phyloP scores from a whole-genome alignment of 805 yeast species.

The Sporopachydermia quercuum region DNA sequence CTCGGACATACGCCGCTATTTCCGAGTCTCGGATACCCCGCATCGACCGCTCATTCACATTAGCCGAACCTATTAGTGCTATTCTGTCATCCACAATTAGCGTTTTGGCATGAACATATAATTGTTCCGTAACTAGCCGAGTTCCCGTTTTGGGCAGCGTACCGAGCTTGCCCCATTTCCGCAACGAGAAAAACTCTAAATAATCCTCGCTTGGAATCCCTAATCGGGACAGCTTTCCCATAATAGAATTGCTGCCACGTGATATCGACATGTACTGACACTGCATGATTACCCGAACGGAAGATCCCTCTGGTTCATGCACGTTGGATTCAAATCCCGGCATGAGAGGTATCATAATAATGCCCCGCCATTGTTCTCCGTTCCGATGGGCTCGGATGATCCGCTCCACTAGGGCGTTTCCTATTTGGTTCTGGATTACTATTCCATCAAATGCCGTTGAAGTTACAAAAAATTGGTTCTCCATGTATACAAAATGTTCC shows the following conservation, averaged over 20 bases:
- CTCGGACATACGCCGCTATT: constrained; percentile 79
- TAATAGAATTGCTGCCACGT: constrained; percentile 77
- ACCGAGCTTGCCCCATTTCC: constrained; percentile 83
- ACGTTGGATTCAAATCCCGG: constrained; percentile 95
- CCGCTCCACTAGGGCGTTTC: constrained; percentile 95
- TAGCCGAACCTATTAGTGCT: constrained; percentile 94
- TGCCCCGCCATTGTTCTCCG: constrained; percentile 74
- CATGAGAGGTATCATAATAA: constrained; percentile 85
- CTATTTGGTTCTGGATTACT: constrained; percentile 74
- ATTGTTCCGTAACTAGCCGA: constrained; percentile 71
- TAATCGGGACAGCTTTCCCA: constrained; percentile 59
- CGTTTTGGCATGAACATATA: constrained; percentile 86
- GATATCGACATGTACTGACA: constrained; percentile 91
- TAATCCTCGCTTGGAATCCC: constrained; percentile 75
- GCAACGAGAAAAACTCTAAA: constrained; percentile 76
- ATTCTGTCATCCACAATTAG: constrained; percentile 86
- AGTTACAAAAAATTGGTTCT: constrained; percentile 88
- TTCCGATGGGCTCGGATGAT: constrained; percentile 77
- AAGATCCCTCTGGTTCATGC: constrained; percentile 83
- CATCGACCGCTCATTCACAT: constrained; percentile 93
- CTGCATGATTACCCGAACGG: constrained; percentile 92
- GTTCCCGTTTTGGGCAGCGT: constrained; percentile 22
- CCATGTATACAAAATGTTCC: constrained; percentile 86
- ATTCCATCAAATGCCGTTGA: constrained; percentile 79
- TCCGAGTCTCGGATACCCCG: constrained; percentile 91